These are phyloP conservation scores for Hypoxylon sp. DNA, from an alignment of 2,329 filamentous ascomycete species.

Conservation along the genomic window DNA sequence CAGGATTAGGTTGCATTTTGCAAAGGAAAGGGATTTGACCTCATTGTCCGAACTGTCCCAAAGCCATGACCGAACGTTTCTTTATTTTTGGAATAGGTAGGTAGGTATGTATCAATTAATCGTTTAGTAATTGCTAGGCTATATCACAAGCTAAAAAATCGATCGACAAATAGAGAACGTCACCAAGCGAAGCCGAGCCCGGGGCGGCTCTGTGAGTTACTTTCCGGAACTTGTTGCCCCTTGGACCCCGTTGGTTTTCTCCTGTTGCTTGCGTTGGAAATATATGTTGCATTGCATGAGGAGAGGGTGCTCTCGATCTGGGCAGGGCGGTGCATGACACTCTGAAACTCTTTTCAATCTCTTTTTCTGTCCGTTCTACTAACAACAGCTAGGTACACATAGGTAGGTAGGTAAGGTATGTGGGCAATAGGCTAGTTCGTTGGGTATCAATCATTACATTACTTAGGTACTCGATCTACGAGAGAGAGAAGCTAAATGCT, in stretches of 20 bases:
- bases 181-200: conserved; percentile 2
- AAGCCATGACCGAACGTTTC: conserved; percentile 26
- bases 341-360: conserved; percentile 33
- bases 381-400: conserved; percentile 9
- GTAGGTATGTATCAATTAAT: not conserved
- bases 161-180: conserved; percentile 9
- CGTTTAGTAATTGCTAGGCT: conserved; percentile 7
- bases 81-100: conserved; percentile 32
- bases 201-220: conserved; percentile 22
- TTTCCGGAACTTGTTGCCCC: conserved; percentile 30
- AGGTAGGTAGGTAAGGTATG: not conserved
- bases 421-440: no score
- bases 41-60: conserved; percentile 12
- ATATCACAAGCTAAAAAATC: conserved; percentile 18
- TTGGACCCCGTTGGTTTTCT: conserved; percentile 21
- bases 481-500: conserved; percentile 21
- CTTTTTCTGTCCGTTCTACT: conserved; percentile 18
- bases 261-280: conserved; percentile 27
- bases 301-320: conserved; percentile 32
- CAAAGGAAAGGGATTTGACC: conserved; percentile 7
- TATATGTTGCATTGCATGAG: conserved; percentile 36
- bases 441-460: conserved; percentile 38
- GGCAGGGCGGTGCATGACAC: conserved; percentile 35
- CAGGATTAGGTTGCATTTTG: conserved; percentile 17
- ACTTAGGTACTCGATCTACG: conserved; percentile 34